Conservation (phyloP, 495 filamentous ascomycete genomes). For the Xylaria sp. region DNA sequence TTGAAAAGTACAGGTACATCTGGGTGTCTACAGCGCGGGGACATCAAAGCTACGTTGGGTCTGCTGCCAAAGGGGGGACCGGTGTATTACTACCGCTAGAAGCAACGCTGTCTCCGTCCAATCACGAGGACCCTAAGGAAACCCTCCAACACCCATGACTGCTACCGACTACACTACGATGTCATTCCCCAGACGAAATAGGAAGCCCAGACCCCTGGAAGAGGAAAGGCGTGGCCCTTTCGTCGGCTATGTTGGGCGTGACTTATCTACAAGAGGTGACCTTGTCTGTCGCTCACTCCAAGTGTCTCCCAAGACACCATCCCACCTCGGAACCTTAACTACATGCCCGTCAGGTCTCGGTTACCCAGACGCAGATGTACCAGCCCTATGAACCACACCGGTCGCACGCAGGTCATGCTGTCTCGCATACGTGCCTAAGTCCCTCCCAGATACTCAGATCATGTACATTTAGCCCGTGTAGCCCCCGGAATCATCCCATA, state of each 20-base stretch:
- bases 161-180: slow-evolving; percentile 30
- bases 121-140: slow-evolving; percentile 34
- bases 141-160: slow-evolving; percentile 32
- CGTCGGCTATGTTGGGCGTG: slow-evolving; percentile 29
- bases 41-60: slow-evolving; percentile 31
- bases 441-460: slow-evolving; percentile 37
- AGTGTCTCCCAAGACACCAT: slow-evolving; percentile 38
- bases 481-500: slow-evolving; percentile 31
- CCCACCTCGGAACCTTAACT: slow-evolving; percentile 18
- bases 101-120: slow-evolving; percentile 34
- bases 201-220: slow-evolving; percentile 43
- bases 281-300: slow-evolving; percentile 32
- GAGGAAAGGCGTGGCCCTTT: slow-evolving; percentile 39
- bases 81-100: slow-evolving; percentile 38
- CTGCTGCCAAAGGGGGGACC: slow-evolving; percentile 36
- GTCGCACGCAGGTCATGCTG: slow-evolving; percentile 38
- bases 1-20: slow-evolving; percentile 26
- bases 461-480: slow-evolving; percentile 46
- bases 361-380: slow-evolving; percentile 33
- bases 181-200: slow-evolving; percentile 40
- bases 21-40: slow-evolving; percentile 35
- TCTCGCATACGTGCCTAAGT: slow-evolving; percentile 35
- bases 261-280: slow-evolving; percentile 37
- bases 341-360: slow-evolving; percentile 22
- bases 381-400: slow-evolving; percentile 33